Evolutionary conservation across 164 flowering plant genomes (phyloP).

Genomic region (Vitis amurensis): DNA sequence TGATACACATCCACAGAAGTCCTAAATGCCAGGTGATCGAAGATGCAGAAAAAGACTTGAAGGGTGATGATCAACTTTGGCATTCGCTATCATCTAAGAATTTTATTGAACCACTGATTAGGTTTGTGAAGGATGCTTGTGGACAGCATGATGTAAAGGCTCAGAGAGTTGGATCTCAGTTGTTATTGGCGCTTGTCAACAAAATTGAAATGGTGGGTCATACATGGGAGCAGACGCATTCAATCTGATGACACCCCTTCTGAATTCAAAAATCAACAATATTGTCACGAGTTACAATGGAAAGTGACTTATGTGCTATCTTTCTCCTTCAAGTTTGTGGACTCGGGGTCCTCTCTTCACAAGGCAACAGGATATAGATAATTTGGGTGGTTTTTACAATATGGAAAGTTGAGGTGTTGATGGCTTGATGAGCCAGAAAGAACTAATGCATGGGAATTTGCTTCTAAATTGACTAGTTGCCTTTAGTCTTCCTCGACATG

Average conservation of each 20-base stretch:
- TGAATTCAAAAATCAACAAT: constrained; percentile 38
- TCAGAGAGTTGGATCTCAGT: constrained; percentile 46
- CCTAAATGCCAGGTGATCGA: constrained; percentile 41
- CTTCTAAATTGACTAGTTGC: too few species aligned
- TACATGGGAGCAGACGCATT: constrained; percentile 45
- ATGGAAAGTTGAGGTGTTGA: too few species aligned
- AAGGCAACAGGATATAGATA: constrained; percentile 40
- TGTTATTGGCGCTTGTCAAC: constrained; percentile 40
- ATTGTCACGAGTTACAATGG: too few species aligned
- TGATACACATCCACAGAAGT: constrained; percentile 49
- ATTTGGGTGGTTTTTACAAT: constrained; percentile 2
- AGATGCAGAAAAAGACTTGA: constrained; percentile 26
- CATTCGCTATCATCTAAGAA: too few species aligned
- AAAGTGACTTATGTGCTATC: constrained; percentile 29
- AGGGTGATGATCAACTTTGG: too few species aligned
- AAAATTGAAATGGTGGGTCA: constrained; percentile 38
- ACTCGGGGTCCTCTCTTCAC: too few species aligned
- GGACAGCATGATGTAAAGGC: constrained; percentile 43
- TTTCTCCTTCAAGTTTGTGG: too few species aligned
- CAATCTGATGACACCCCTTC: constrained; percentile 42
- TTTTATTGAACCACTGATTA: too few species aligned
- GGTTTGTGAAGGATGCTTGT: constrained; percentile 28
- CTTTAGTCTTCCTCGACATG: too few species aligned
- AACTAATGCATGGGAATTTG: constrained; percentile 12
- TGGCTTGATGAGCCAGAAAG: constrained; percentile 22